A percentile compares a stretch with the other conserved stretches of the same genome.
Conservation (phyloP, 108 stramenopile genomes). For the Nitzschia palea region DNA sequence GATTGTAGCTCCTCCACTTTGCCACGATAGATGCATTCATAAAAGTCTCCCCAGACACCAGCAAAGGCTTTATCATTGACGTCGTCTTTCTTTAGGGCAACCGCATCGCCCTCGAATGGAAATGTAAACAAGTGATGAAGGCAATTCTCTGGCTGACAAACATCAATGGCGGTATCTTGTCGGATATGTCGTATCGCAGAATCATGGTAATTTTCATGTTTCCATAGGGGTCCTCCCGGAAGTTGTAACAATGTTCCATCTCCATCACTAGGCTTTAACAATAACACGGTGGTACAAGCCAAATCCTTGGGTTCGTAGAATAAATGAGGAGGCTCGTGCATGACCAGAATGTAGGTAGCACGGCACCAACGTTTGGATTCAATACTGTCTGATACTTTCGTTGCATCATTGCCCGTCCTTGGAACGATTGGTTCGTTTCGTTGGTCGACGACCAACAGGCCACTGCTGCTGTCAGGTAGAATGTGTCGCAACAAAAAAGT, state of each 20-base stretch:
- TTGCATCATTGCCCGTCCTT: no score
- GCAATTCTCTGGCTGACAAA: constrained; percentile 15
- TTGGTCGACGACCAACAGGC: not conserved
- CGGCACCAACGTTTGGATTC: no score
- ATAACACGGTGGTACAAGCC: constrained; percentile 2
- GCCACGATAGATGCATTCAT: constrained; percentile 34
- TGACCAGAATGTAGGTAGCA: constrained; percentile 3
- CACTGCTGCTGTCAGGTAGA: not conserved
- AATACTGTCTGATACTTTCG: no score
- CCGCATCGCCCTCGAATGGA: constrained; percentile 47
- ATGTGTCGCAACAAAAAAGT: no score
- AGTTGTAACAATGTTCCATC: not conserved
- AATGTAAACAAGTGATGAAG: constrained; percentile 45
- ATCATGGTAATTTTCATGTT: not conserved
- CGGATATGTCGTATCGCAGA: not conserved
- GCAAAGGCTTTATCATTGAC: not conserved
- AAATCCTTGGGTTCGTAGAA: constrained; percentile 4
- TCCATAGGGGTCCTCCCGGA: not conserved
- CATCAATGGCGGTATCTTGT: constrained; percentile 6
- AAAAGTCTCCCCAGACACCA: constrained; percentile 53
- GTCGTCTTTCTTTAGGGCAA: constrained; percentile 9
- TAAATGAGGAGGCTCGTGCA: constrained; percentile 4
- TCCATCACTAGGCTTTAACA: not conserved
- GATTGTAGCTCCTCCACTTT: constrained; percentile 23
- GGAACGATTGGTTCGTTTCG: no score